Percentiles rank a stretch among this genome's conserved stretches.
These are phyloP conservation scores for Clarireedia homoeocarpa DNA, from an alignment of 2,329 filamentous ascomycete species.

Conservation along the genomic window DNA sequence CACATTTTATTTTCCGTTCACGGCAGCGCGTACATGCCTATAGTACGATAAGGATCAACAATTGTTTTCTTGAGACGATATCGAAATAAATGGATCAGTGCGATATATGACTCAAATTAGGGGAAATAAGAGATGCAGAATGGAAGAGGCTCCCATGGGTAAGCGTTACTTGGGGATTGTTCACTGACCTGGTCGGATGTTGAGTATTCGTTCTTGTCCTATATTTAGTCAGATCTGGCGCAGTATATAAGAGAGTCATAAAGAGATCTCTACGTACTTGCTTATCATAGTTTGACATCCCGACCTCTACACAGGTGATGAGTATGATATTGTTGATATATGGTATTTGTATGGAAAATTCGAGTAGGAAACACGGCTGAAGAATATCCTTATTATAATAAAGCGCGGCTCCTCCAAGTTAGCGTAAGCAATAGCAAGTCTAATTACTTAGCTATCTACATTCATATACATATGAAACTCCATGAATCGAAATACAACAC, in stretches of 20 bases:
- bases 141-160: neutral
- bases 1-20: conserved; percentile 8
- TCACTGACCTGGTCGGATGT: neutral
- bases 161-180: too few species aligned
- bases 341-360: too few species aligned
- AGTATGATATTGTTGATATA: too few species aligned
- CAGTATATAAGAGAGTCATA: neutral
- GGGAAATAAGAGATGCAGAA: neutral
- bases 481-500: too few species aligned
- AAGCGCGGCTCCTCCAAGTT: too few species aligned
- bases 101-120: neutral
- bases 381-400: too few species aligned
- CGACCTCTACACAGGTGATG: neutral
- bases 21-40: conserved; percentile 8
- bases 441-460: too few species aligned
- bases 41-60: neutral
- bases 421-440: too few species aligned
- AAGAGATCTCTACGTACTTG: neutral
- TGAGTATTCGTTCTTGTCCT: neutral
- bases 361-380: too few species aligned
- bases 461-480: too few species aligned
- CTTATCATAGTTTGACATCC: neutral
- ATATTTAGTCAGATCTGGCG: neutral
- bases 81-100: neutral
- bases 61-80: neutral